Percentiles rank a stretch among this genome's conserved stretches.
Evolutionary conservation across 441 rosid genomes (phyloP).

Genomic region (Populus tomentosa): DNA sequence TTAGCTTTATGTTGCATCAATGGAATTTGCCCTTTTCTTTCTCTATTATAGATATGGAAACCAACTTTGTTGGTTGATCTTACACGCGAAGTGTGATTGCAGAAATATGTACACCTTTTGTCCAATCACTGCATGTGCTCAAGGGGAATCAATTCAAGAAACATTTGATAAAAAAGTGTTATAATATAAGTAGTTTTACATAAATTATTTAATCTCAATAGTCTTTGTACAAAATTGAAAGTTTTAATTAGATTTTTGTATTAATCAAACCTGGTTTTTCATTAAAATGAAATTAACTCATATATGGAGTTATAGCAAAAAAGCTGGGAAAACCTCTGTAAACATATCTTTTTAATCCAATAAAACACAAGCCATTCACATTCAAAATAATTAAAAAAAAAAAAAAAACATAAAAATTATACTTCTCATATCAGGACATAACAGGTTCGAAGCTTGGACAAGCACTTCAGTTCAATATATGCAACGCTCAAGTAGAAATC

Average conservation of each 20-base stretch:
- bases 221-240: not conserved
- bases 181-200: too few species aligned
- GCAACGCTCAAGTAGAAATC: too few species aligned
- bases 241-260: too few species aligned
- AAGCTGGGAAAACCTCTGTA: too few species aligned
- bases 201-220: not conserved
- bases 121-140: not conserved
- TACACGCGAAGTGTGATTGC: not conserved
- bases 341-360: not conserved
- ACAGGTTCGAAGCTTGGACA: too few species aligned
- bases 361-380: not conserved
- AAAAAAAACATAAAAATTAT: too few species aligned
- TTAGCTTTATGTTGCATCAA: not conserved
- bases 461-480: too few species aligned
- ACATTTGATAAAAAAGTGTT: not conserved
- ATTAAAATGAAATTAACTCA: not conserved
- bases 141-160: not conserved
- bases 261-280: not conserved
- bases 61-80: not conserved
- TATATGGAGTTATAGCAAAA: not conserved
- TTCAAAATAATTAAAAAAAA: too few species aligned
- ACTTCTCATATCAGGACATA: too few species aligned
- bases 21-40: not conserved
- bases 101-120: not conserved
- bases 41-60: not conserved